Evolutionary conservation across 2,329 filamentous ascomycete species (phyloP).

Genomic region (Amauroascus niger): DNA sequence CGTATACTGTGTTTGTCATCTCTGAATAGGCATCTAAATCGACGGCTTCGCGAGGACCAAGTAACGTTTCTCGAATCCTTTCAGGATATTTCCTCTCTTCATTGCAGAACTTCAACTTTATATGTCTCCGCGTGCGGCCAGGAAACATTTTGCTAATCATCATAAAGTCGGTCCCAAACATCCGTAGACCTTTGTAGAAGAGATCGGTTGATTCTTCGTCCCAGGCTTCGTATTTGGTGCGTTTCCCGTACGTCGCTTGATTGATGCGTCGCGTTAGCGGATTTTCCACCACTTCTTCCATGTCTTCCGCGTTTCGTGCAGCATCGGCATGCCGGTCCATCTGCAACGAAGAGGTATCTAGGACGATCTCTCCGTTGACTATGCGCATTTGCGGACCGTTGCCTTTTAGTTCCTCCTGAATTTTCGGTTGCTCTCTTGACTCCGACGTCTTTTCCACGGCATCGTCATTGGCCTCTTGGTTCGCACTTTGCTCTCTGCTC

Average conservation of each 20-base stretch:
- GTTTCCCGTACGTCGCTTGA: conserved; percentile 38
- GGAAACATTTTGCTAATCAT: conserved; percentile 56
- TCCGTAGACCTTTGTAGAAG: conserved; percentile 53
- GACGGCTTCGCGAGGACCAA: conserved; percentile 37
- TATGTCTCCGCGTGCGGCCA: conserved; percentile 48
- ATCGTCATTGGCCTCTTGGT: conserved; percentile 1
- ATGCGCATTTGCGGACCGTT: conserved; percentile 42
- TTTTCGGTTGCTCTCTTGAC: background rate
- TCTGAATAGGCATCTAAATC: conserved; percentile 38
- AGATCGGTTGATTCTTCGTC: conserved; percentile 48
- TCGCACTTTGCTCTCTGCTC: conserved; percentile 19
- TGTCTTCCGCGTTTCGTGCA: conserved; percentile 38
- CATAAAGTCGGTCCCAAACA: conserved; percentile 57
- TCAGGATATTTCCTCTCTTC: conserved; percentile 50
- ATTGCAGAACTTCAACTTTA: conserved; percentile 54
- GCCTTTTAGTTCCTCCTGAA: conserved; percentile 19
- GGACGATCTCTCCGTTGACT: conserved; percentile 49
- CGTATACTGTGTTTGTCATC: conserved; percentile 38
- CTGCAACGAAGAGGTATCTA: conserved; percentile 44
- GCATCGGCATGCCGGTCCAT: conserved; percentile 49
- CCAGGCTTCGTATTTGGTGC: conserved; percentile 48
- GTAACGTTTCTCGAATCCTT: conserved; percentile 44
- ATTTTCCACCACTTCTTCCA: conserved; percentile 38
- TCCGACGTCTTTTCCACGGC: background rate
- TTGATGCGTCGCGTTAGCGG: conserved; percentile 41